phyloP scores from a whole-genome alignment of 495 filamentous ascomycete genomes.

The Cairneyella variabilis region DNA sequence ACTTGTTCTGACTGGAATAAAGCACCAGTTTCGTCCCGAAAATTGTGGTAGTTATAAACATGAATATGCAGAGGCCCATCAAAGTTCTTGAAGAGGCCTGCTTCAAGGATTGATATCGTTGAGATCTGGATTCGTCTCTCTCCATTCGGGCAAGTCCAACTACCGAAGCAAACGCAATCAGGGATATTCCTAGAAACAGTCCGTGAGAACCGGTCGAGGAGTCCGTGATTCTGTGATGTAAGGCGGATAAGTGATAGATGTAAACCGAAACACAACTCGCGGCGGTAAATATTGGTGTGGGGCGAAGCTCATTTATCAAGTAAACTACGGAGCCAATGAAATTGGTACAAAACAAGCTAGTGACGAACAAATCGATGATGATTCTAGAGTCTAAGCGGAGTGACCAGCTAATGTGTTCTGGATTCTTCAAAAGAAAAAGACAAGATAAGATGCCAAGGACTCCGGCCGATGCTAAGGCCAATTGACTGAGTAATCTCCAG shows the following conservation, averaged over 20 bases:
- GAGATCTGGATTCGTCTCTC: neutral
- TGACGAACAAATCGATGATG: neutral
- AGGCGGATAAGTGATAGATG: neutral
- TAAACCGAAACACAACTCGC: neutral
- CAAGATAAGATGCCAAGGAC: neutral
- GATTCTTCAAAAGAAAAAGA: constrained; percentile 4
- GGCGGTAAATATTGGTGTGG: neutral
- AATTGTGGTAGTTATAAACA: neutral
- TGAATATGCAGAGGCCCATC: neutral
- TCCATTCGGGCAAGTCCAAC: neutral
- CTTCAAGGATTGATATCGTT: neutral
- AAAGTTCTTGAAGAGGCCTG: neutral
- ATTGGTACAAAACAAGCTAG: constrained; percentile 1
- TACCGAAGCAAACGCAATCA: neutral
- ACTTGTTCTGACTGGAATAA: neutral
- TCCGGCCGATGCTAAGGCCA: neutral
- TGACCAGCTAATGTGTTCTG: constrained; percentile 2
- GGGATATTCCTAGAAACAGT: neutral
- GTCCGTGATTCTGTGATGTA: neutral
- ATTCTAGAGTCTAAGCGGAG: neutral
- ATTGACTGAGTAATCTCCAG: constrained; percentile 1
- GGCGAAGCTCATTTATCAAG: constrained; percentile 7
- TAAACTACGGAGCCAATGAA: constrained; percentile 2
- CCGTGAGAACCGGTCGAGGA: neutral
- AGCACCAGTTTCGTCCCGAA: neutral